Conservation (phyloP, 108 stramenopile species). For the Nitzschia sp. region DNA sequence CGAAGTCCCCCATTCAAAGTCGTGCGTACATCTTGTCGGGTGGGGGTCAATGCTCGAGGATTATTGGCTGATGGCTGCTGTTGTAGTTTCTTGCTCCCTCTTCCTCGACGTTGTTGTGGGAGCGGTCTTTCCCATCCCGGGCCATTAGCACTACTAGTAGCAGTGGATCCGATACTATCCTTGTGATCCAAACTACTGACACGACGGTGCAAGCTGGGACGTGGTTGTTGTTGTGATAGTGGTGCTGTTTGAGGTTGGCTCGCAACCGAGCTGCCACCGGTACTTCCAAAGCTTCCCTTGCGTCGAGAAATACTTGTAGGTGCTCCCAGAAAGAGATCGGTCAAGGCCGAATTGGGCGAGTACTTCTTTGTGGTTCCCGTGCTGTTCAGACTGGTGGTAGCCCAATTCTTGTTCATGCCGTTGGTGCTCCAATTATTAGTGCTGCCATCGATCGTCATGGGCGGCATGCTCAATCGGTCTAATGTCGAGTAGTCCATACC, state of each 20-base stretch:
- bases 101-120: slow-evolving; percentile 13
- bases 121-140: neutral
- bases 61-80: neutral
- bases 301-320: slow-evolving; percentile 19
- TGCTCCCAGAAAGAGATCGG: neutral
- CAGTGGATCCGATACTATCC: no score
- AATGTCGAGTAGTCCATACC: slow-evolving; percentile 6
- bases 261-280: neutral
- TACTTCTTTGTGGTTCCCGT: neutral
- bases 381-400: neutral
- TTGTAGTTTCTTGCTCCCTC: neutral
- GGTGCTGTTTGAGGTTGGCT: neutral
- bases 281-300: neutral
- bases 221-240: neutral
- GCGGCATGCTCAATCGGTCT: slow-evolving; percentile 25
- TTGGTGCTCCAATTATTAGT: no score
- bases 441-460: slow-evolving; percentile 8
- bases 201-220: no score
- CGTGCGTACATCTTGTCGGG: neutral
- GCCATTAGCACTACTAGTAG: no score
- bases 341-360: slow-evolving; percentile 11
- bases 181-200: slow-evolving; percentile 10
- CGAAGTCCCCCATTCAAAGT: neutral
- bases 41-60: neutral
- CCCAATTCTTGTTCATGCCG: no score